A percentile compares a stretch with the other conserved stretches of the same genome.
phyloP scores from a whole-genome alignment of 73 alveolate species.

The Paramecium primaurelia region DNA sequence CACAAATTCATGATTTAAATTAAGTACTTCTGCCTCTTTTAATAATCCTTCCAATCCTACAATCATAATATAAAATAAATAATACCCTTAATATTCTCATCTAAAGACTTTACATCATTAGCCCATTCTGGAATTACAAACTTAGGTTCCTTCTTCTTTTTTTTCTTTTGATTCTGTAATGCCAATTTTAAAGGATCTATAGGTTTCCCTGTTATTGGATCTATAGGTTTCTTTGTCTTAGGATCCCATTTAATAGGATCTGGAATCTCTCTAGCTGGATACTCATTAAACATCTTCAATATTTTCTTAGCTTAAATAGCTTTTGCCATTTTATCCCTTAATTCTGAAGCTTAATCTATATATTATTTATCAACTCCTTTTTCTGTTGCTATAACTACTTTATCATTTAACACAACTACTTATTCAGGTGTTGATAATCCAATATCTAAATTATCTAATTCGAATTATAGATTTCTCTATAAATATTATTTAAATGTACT shows the following conservation, averaged over 20 bases:
- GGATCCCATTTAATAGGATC: constrained; percentile 87
- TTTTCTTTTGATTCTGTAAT: constrained; percentile 55
- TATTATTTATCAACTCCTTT: constrained; percentile 77
- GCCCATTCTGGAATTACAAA: constrained; percentile 96
- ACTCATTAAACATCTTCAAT: constrained; percentile 79
- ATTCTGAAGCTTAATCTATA: constrained; percentile 73
- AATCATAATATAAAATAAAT: not conserved
- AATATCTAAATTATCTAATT: constrained; percentile 71
- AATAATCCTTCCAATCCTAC: constrained; percentile 13
- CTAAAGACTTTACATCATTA: constrained; percentile 73
- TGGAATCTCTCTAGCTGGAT: constrained; percentile 93
- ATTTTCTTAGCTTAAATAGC: constrained; percentile 87
- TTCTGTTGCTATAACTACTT: constrained; percentile 69
- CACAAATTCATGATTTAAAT: not conserved
- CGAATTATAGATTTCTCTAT: constrained; percentile 70
- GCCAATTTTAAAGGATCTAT: constrained; percentile 60
- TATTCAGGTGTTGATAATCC: constrained; percentile 66
- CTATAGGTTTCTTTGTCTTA: constrained; percentile 65
- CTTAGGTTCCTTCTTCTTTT: constrained; percentile 90
- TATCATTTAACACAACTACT: constrained; percentile 69
- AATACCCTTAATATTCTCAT: constrained; percentile 34
- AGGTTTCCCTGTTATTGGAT: constrained; percentile 69
- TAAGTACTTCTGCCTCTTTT: constrained; percentile 18
- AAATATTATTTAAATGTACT: not conserved
- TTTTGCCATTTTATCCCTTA: constrained; percentile 77